Conservation (phyloP, 176 grass and related monocot species). For the Oryza nivara region DNA sequence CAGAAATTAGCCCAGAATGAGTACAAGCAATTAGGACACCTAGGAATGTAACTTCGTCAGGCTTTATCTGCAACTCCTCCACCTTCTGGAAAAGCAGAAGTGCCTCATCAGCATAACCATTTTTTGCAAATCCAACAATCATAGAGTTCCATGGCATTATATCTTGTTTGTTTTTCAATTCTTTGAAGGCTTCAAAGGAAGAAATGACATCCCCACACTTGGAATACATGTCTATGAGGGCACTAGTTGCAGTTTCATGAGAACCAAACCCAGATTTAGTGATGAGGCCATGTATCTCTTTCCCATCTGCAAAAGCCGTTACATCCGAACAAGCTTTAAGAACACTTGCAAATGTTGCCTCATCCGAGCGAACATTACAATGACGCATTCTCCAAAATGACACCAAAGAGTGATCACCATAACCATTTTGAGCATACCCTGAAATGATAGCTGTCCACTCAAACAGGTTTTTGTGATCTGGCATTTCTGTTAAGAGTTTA, state of each 20-base stretch:
- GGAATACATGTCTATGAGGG: slow-evolving; percentile 76
- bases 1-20: slow-evolving; percentile 60
- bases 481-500: slow-evolving; percentile 57
- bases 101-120: slow-evolving; percentile 62
- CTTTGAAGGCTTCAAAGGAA: slow-evolving; percentile 62
- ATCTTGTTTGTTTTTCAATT: slow-evolving; percentile 54
- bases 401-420: slow-evolving; percentile 54
- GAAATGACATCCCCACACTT: slow-evolving; percentile 68
- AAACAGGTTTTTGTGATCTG: slow-evolving; percentile 53
- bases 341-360: slow-evolving; percentile 69
- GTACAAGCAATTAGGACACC: slow-evolving; percentile 68
- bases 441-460: slow-evolving; percentile 77
- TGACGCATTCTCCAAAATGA: slow-evolving; percentile 67
- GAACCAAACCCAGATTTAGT: slow-evolving; percentile 63
- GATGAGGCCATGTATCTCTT: slow-evolving; percentile 60
- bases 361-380: slow-evolving; percentile 50
- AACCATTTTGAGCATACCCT: slow-evolving; percentile 84
- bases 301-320: slow-evolving; percentile 49
- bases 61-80: slow-evolving; percentile 49
- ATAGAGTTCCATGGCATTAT: slow-evolving; percentile 73
- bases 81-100: slow-evolving; percentile 65
- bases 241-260: slow-evolving; percentile 51
- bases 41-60: slow-evolving; percentile 68
- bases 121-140: slow-evolving; percentile 75
- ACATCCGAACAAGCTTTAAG: slow-evolving; percentile 70